phyloP scores from a whole-genome alignment of 495 filamentous ascomycete species.

The Tuber borchii region DNA sequence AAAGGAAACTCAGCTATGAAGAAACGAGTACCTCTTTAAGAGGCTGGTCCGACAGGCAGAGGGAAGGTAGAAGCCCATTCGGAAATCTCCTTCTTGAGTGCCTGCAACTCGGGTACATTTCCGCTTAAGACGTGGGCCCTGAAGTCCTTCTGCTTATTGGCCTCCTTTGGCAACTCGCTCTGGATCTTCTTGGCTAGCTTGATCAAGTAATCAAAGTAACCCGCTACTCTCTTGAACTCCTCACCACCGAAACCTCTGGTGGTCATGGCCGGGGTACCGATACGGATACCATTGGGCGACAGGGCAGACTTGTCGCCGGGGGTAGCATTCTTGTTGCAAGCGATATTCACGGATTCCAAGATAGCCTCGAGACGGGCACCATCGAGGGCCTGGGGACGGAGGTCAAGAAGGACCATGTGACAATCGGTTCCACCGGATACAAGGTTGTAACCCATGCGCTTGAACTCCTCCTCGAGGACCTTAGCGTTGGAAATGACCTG shows the following conservation, averaged over 20 bases:
- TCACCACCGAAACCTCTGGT: conserved; percentile 86
- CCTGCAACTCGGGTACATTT: conserved; percentile 68
- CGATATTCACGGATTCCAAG: conserved; percentile 95
- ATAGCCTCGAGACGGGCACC: conserved; percentile 95
- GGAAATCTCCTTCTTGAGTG: conserved; percentile 80
- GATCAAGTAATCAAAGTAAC: conserved; percentile 79
- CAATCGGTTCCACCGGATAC: conserved; percentile 96
- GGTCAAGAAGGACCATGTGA: conserved; percentile 95
- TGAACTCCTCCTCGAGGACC: conserved; percentile 74
- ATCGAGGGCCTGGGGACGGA: conserved; percentile 71
- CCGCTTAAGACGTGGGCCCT: conserved; percentile 78
- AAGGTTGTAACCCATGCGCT: conserved; percentile 77
- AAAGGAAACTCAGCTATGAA: conserved; percentile 2
- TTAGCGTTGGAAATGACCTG: conserved; percentile 90
- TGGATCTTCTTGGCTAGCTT: conserved; percentile 80
- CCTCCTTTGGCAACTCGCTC: conserved; percentile 78
- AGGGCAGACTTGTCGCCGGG: conserved; percentile 97
- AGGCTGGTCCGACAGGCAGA: conserved; percentile 60
- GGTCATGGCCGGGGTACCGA: conserved; percentile 96
- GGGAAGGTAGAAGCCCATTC: conserved; percentile 87
- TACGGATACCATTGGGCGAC: conserved; percentile 87
- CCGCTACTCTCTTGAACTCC: conserved; percentile 84
- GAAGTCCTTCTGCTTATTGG: conserved; percentile 99
- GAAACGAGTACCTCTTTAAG: conserved; percentile 29
- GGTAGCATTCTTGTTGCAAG: conserved; percentile 98